A percentile compares a stretch with the other conserved stretches of the same genome.
phyloP scores from a whole-genome alignment of 2,329 filamentous ascomycete genomes.

The Arthrobotrys sinensis region DNA sequence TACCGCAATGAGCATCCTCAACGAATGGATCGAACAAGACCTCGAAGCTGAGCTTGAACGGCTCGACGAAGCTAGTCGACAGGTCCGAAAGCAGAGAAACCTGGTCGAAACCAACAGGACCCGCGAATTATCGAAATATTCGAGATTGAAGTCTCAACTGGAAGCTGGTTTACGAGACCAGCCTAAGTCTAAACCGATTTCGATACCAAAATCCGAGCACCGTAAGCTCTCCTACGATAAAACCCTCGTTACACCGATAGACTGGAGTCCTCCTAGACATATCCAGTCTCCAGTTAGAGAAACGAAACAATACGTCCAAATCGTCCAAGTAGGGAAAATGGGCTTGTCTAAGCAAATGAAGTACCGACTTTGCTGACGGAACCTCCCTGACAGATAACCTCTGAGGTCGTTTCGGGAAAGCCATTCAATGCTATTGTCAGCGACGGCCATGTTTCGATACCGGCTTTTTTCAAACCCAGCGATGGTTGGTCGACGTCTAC shows the following conservation, averaged over 20 bases:
- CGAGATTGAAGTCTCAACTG: not conserved
- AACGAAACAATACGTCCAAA: conserved; percentile 23
- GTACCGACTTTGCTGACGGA: not conserved
- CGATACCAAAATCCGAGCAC: conserved; percentile 5
- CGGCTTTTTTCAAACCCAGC: conserved; percentile 35
- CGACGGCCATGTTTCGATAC: conserved; percentile 43
- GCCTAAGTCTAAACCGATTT: not conserved
- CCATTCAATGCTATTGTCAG: conserved; percentile 36
- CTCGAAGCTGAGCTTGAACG: conserved; percentile 37
- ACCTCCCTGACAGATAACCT: conserved; percentile 25
- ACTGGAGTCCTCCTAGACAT: conserved; percentile 43
- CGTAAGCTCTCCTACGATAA: conserved; percentile 13
- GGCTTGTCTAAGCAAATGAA: not conserved
- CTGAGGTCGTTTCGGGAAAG: conserved; percentile 21
- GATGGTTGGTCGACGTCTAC: not conserved
- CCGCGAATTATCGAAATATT: not conserved
- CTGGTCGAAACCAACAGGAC: not conserved
- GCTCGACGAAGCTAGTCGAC: conserved; percentile 8
- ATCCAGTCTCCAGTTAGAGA: conserved; percentile 35
- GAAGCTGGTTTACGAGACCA: not conserved
- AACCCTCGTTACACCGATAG: conserved; percentile 17
- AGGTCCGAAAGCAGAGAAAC: conserved; percentile 13
- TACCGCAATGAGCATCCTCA: conserved; percentile 39
- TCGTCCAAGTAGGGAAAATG: conserved; percentile 31
- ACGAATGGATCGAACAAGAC: conserved; percentile 46